Evolutionary conservation across 257 asterid species (phyloP).

Genomic region (Osmanthus fragrans): DNA sequence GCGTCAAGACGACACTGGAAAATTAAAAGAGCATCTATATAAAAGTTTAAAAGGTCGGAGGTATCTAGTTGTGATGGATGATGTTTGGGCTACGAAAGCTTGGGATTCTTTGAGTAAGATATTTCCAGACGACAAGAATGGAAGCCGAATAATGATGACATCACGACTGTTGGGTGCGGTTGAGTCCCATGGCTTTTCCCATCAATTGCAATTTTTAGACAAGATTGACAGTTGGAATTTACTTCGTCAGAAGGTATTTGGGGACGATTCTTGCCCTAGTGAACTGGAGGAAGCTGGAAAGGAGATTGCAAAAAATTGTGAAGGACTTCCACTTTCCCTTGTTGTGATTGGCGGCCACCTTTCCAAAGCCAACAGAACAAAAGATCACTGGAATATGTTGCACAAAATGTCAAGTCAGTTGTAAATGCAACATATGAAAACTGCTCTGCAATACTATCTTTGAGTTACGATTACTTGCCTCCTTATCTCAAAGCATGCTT

Average conservation of each 20-base stretch:
- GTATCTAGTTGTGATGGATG: conserved; percentile 23
- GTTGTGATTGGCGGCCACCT: conserved; percentile 23
- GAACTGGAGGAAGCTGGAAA: conserved; percentile 13
- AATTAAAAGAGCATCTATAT: conserved; percentile 8
- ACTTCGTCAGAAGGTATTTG: conserved; percentile 13
- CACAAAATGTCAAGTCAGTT: neutral
- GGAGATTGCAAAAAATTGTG: conserved; percentile 11
- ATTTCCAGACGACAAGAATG: conserved; percentile 12
- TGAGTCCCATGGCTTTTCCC: neutral
- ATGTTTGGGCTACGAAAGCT: conserved; percentile 6
- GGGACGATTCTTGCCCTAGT: conserved; percentile 6
- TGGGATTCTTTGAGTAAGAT: conserved; percentile 14
- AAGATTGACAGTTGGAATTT: conserved; percentile 17
- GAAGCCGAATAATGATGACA: conserved; percentile 20
- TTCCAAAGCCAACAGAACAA: neutral
- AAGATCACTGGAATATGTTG: conserved; percentile 13
- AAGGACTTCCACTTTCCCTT: conserved; percentile 24
- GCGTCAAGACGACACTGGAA: neutral
- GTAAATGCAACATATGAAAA: too few relatives aligned
- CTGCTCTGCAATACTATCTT: too few relatives aligned
- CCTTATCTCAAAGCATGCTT: too few relatives aligned
- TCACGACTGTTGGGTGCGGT: conserved; percentile 11
- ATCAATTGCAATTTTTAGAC: neutral
- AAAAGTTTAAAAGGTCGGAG: conserved; percentile 12
- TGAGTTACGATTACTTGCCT: too few relatives aligned